phyloP scores from a whole-genome alignment of 2,329 filamentous ascomycete species.

The Emmonsia crescens region DNA sequence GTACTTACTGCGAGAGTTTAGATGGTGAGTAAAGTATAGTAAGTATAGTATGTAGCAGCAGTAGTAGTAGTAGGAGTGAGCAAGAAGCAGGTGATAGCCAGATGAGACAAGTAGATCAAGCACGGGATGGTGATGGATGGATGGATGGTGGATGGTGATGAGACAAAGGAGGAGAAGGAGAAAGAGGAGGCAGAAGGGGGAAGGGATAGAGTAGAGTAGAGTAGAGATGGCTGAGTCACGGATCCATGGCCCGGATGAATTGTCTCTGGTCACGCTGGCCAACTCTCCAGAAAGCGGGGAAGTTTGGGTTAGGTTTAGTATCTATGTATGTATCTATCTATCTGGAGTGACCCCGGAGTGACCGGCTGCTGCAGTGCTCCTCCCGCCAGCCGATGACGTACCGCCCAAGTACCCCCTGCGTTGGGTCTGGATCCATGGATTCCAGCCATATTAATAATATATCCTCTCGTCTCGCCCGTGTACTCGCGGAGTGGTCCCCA shows the following conservation, averaged over 20 bases:
- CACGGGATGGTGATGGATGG: slow-evolving; percentile 2
- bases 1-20: not conserved
- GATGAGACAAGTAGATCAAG: not conserved
- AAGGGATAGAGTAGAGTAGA: not conserved
- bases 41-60: not conserved
- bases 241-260: too few species aligned
- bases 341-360: slow-evolving; percentile 5
- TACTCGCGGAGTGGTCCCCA: too few species aligned
- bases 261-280: not conserved
- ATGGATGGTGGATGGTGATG: slow-evolving; percentile 5
- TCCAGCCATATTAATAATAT: too few species aligned
- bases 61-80: not conserved
- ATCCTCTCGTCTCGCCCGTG: too few species aligned
- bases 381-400: slow-evolving; percentile 4
- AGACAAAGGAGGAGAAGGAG: slow-evolving; percentile 5
- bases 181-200: slow-evolving; percentile 4
- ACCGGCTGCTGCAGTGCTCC: slow-evolving; percentile 3
- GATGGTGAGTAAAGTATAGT: too few species aligned
- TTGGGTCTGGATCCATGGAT: too few species aligned
- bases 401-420: not conserved
- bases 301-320: too few species aligned
- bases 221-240: too few species aligned
- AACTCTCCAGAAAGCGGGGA: slow-evolving; percentile 12
- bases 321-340: too few species aligned
- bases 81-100: not conserved